These are phyloP conservation scores for Cylindrotheca fusiformis DNA, from an alignment of 108 stramenopile genomes.

Conservation along the genomic window DNA sequence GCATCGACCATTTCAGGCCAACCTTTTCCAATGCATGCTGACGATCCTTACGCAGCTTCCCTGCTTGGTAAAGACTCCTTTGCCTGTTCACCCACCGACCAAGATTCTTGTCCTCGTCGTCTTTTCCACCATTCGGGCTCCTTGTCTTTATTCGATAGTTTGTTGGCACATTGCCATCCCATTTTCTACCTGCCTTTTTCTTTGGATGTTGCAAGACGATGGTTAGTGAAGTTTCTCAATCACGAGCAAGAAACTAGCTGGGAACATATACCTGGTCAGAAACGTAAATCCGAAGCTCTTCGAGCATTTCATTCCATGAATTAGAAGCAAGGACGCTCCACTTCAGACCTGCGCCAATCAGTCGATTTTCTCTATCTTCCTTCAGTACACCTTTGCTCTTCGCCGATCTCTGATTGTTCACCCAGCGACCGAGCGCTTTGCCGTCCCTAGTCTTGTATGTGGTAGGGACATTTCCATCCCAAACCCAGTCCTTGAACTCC, in stretches of 20 bases:
- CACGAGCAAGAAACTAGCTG: too few relatives aligned
- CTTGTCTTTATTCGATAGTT: slow-evolving; percentile 71
- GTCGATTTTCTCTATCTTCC: slow-evolving; percentile 70
- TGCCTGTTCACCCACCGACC: slow-evolving; percentile 90
- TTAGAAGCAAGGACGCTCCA: slow-evolving; percentile 90
- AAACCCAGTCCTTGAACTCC: slow-evolving; percentile 64
- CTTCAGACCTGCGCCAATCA: slow-evolving; percentile 78
- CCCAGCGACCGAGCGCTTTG: slow-evolving; percentile 85
- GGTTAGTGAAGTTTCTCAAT: too few relatives aligned
- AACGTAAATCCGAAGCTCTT: slow-evolving; percentile 77
- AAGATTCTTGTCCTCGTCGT: slow-evolving; percentile 71
- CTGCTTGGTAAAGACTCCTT: slow-evolving; percentile 80
- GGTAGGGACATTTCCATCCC: slow-evolving; percentile 84
- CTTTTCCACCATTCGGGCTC: slow-evolving; percentile 23
- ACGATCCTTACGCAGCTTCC: slow-evolving; percentile 76
- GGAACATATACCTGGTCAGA: slow-evolving; percentile 37
- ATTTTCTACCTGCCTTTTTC: slow-evolving; percentile 47
- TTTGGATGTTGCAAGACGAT: too few relatives aligned
- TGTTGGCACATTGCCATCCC: slow-evolving; percentile 72
- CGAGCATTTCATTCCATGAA: slow-evolving; percentile 84
- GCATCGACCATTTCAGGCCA: slow-evolving; percentile 86
- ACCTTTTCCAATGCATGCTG: slow-evolving; percentile 69
- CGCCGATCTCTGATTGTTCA: slow-evolving; percentile 86
- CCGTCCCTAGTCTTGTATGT: slow-evolving; percentile 70
- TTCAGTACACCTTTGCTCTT: slow-evolving; percentile 79